Evolutionary conservation across 345 rosid species (phyloP), one percentile per base, ranked within the genome.

Genomic region (Erysimum cheiranthoides): DNA sequence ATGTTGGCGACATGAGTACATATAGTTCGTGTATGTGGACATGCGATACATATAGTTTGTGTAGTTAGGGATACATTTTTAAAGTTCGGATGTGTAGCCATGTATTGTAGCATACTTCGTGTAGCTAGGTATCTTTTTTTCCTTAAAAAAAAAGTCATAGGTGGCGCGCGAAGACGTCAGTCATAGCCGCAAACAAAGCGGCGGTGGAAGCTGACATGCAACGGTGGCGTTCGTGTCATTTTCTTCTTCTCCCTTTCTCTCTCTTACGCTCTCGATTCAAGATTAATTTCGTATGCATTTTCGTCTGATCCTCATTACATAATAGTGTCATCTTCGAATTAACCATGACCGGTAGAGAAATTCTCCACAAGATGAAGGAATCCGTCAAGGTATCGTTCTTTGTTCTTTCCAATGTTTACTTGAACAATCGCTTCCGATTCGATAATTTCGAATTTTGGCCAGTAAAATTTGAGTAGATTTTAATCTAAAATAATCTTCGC

Each of bases 341-440:
- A 21, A 43, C 85, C 78, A 91, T 93, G 98, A 27, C 74, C 36
- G 91, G 96, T 63, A 94, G 16, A 73, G 92, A 94, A 58, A 84
- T 90, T 80, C 78, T 92, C 43, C 77, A 82, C 74, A 92, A 87
- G 84, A 85, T 92, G 96, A 94, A 94, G 89, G 95, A 90, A 70
- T 74, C 68, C 31, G 31, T 51, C 10, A 59, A 46, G 71, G 58
- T 70, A 47, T 34, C 28, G 32, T 51, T 66, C 16, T 25, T 38
- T 11, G 1, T 8, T 64, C 5, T 39, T 36, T 17, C n/a, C 16
- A 28, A 4, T 43, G 5, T 46, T 46, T 21, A 3, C 56, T 59
- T 66, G 18, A 12, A 1, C 14, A 25, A 10, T 40, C 57, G 4
- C 53, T 53, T 36, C 1, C 47, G 60, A 14, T 66, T 57, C 40